Percentiles rank a stretch among this genome's conserved stretches.
phyloP scores from a whole-genome alignment of 2,329 filamentous ascomycete genomes.

The Colletotrichum liriopes region DNA sequence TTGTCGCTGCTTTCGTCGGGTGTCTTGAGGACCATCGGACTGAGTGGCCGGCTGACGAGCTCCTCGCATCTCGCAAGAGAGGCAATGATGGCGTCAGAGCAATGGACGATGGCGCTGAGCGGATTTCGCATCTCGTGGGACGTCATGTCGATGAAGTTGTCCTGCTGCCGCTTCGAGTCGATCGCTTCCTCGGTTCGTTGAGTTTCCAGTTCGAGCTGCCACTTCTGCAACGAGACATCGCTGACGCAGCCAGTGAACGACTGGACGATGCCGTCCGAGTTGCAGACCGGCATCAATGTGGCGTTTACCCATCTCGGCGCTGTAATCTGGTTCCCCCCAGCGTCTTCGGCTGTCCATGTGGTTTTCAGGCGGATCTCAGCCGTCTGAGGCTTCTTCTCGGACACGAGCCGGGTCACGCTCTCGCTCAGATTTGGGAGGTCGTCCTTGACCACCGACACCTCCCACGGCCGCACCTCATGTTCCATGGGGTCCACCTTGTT shows the following conservation, averaged over 20 bases:
- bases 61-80: slow-evolving; percentile 63
- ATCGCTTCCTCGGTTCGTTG: slow-evolving; percentile 69
- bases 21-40: slow-evolving; percentile 3
- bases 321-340: slow-evolving; percentile 58
- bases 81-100: slow-evolving; percentile 78
- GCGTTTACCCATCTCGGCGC: slow-evolving; percentile 65
- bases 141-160: slow-evolving; percentile 86
- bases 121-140: slow-evolving; percentile 83
- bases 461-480: slow-evolving; percentile 60
- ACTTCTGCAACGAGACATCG: slow-evolving; percentile 66
- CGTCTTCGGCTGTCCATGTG: slow-evolving; percentile 63
- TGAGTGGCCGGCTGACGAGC: slow-evolving; percentile 48
- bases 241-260: slow-evolving; percentile 66
- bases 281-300: slow-evolving; percentile 66
- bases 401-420: slow-evolving; percentile 57
- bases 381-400: slow-evolving; percentile 60
- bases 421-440: slow-evolving; percentile 59
- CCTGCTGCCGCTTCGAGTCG: slow-evolving; percentile 77
- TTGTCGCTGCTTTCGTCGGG: slow-evolving; percentile 22
- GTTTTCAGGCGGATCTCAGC: slow-evolving; percentile 66
- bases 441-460: slow-evolving; percentile 61
- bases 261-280: slow-evolving; percentile 62
- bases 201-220: slow-evolving; percentile 66
- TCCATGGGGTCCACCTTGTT: slow-evolving; percentile 58
- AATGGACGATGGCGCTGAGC: slow-evolving; percentile 80